Percentiles rank a stretch among this genome's conserved stretches.
phyloP scores from a whole-genome alignment of 176 grass and related monocot species.

The Cenchrus americanus region DNA sequence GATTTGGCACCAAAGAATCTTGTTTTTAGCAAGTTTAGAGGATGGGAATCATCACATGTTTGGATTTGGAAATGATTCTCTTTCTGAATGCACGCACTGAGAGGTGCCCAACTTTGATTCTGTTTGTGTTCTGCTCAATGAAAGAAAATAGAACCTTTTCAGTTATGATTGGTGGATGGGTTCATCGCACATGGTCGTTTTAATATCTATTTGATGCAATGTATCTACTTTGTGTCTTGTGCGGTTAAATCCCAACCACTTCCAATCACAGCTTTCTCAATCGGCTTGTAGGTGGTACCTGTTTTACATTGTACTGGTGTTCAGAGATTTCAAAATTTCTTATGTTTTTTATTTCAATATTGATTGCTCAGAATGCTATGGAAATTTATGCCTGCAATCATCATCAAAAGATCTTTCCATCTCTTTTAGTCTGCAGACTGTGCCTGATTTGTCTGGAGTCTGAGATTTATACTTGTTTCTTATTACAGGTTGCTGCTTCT shows the following conservation, averaged over 20 bases:
- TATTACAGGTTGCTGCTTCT: conserved; percentile 69
- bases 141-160: not conserved
- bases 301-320: not conserved
- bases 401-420: not conserved
- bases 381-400: not conserved
- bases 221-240: conserved; percentile 20
- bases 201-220: not conserved
- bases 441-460: not conserved
- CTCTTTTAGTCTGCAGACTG: not conserved
- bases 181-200: conserved; percentile 42
- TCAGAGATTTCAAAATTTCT: conserved; percentile 8
- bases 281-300: not conserved
- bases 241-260: conserved; percentile 15
- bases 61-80: conserved; percentile 48
- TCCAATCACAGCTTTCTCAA: not conserved
- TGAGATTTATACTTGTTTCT: conserved; percentile 15
- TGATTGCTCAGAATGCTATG: not conserved
- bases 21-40: conserved; percentile 46
- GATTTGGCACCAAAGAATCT: conserved; percentile 31
- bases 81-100: not conserved
- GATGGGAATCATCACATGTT: conserved; percentile 42
- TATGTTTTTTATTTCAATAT: not conserved
- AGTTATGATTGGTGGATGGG: conserved; percentile 33
- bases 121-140: not conserved
- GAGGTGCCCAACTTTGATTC: conserved; percentile 34